A percentile compares a stretch with the other conserved stretches of the same genome.
Conservation (phyloP, 495 filamentous ascomycete genomes). For the Trichoderma erinaceum region DNA sequence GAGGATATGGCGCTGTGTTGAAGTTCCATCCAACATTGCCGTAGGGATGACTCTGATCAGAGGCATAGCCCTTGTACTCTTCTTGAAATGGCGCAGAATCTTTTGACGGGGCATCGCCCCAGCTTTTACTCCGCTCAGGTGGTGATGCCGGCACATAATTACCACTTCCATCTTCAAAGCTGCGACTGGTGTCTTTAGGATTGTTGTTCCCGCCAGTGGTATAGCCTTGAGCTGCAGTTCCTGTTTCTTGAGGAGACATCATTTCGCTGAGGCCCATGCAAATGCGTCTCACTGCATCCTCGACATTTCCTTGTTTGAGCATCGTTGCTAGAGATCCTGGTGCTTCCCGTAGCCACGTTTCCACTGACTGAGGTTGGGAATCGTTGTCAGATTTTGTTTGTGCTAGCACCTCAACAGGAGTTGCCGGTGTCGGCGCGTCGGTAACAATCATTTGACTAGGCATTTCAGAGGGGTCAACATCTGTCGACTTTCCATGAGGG, state of each 20-base stretch:
- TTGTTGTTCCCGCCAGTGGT: background rate
- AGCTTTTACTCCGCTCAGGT: background rate
- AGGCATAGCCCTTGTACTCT: background rate
- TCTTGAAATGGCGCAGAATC: background rate
- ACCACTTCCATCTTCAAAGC: background rate
- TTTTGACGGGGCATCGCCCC: background rate
- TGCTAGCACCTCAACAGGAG: background rate
- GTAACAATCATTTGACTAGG: background rate
- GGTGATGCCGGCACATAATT: background rate
- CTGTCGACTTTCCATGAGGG: background rate
- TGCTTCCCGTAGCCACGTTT: background rate
- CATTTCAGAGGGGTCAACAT: background rate
- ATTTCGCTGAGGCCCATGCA: background rate
- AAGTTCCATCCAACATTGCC: background rate
- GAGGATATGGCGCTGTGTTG: background rate
- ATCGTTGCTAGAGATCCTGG: background rate
- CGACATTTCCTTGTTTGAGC: background rate
- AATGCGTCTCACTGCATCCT: background rate
- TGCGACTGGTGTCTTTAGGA: background rate
- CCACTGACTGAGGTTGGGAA: background rate
- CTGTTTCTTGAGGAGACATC: background rate
- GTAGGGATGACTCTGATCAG: background rate
- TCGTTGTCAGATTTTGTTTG: too few relatives aligned
- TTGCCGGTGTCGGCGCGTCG: background rate
- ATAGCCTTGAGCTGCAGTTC: background rate